Conservation (phyloP, 208 protist genomes). For the Acanthamoeba sp. region DNA sequence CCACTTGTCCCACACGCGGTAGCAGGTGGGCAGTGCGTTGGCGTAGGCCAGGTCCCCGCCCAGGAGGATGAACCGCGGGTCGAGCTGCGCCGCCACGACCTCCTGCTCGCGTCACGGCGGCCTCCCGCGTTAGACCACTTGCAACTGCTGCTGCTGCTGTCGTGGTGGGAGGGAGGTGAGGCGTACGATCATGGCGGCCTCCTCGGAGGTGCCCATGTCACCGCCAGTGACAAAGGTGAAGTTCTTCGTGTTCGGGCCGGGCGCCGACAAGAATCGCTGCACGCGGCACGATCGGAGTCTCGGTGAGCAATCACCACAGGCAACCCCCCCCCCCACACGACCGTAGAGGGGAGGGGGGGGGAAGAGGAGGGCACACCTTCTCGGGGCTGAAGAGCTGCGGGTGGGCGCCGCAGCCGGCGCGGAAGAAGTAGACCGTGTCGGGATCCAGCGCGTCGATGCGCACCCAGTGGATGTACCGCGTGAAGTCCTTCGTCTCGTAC, state of each 20-base stretch:
- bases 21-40: constrained; percentile 77
- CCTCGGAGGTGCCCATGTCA: constrained; percentile 49
- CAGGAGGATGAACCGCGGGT: background rate
- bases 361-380: background rate
- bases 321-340: too few species aligned
- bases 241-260: constrained; percentile 42
- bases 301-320: background rate
- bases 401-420: constrained; percentile 7
- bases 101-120: background rate
- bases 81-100: constrained; percentile 3
- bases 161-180: background rate
- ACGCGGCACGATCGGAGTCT: background rate
- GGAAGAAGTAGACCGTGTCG: constrained; percentile 72
- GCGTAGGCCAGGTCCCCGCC: constrained; percentile 81
- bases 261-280: constrained; percentile 51
- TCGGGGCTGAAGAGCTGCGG: constrained; percentile 24
- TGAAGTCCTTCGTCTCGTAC: constrained; percentile 59
- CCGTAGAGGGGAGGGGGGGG: background rate
- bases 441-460: constrained; percentile 23
- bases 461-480: constrained; percentile 56
- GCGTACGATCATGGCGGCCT: constrained; percentile 27
- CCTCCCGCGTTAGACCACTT: too few species aligned
- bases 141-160: too few species aligned
- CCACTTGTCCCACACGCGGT: constrained; percentile 81
- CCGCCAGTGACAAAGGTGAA: constrained; percentile 53